Evolutionary conservation across 139 green algal species (phyloP), one percentile per base, ranked within the genome.

Genomic region (Chlorella sp.): DNA sequence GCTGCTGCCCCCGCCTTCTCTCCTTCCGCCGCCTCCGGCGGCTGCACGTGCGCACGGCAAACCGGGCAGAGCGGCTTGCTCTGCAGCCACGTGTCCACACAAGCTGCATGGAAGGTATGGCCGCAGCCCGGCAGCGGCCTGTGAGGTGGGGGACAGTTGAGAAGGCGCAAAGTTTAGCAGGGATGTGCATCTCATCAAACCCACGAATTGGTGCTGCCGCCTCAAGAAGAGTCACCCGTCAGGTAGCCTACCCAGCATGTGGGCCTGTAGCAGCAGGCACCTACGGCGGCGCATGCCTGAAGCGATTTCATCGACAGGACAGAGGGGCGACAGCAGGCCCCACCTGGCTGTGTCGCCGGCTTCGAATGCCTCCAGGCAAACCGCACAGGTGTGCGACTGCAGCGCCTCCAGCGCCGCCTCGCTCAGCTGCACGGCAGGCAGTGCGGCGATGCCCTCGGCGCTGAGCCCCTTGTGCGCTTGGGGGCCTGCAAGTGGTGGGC

Each of bases 21-120:
- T 12, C 4, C 64, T 41, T 5, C 64, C 64, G 3, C 63, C 25
- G 5, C n/a, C 30, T 26, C 70, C 23, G 70, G 9, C 23, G 39
- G 12, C 55, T 32, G 9, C 57, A 82, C 76, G 2, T 20, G 1
- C 23, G 36, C 13, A 15, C 76, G 76, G 36, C 76, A 82, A 4
- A 82, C 76, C 0, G 76, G 76, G 57, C 76, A 82, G 15, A 82
- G 30, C 57, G 76, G 21, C 25, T 71, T 71, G 57, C 15, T 73
- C 23, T 26, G 60, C 57, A 82, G 76, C 76, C 76, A 82, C 15
- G 57, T 17, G 38, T 82, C 76, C 36, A 82, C 25, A 34, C 76
- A 82, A 16, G 57, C 60, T 12, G 57, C 38, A 32, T 82, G 76
- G 60, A 72, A 82, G 13, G 57, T 21, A 28, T 82, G 76, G 56